Base-by-base conservation (phyloP, 306 rosid species). In the Quercus dentata region DNA sequence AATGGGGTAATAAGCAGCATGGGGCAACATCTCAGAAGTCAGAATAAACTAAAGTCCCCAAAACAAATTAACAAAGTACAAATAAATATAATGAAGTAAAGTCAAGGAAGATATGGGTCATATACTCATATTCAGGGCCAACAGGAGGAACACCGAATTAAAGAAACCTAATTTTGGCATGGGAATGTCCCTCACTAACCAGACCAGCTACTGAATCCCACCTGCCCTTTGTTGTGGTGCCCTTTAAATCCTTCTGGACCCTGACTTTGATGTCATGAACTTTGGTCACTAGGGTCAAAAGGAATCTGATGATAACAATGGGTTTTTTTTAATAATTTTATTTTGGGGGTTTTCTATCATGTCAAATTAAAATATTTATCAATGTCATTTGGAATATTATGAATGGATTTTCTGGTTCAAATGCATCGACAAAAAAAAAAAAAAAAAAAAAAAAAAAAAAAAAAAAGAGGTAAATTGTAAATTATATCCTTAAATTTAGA, bases 181-280 rank as follows among this genome's bases (percentile, higher is more conserved):
- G 89, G 84, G 78, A 86, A 55, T 89, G 94, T 87, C 85, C 76
- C 88, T 58, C 71, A 49, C 82, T 86, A 23, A 81, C 85, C 84
- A 74, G 88, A 88, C 94, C 86, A 83, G 49, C 76, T 69, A 67
- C 74, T 68, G 44, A 41, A 54, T 78, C 87, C 85, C 88, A 91
- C 83, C 92, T 86, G 89, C 92, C 83, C 84, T 78, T 41, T 72
- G 62, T 74, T 65, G 25, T 19, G 19, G 19, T 35, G 4, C 58
- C 19, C 38, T 65, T 74, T 54, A 6, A 12, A 28, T 28, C 6
- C 69, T 15, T 63, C 54, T 49, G 54, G 17, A 49, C 54, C 54
- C 54, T 49, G 54, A 12, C 54, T 49, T 49, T 12, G 54, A 49
- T 49, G 17, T 13, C 54, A 49, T 49, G 54, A 49, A 11, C 54